Evolutionary conservation across 441 rosid species (phyloP), one percentile per base, ranked within the genome.

Genomic region (Corymbia calophylla): DNA sequence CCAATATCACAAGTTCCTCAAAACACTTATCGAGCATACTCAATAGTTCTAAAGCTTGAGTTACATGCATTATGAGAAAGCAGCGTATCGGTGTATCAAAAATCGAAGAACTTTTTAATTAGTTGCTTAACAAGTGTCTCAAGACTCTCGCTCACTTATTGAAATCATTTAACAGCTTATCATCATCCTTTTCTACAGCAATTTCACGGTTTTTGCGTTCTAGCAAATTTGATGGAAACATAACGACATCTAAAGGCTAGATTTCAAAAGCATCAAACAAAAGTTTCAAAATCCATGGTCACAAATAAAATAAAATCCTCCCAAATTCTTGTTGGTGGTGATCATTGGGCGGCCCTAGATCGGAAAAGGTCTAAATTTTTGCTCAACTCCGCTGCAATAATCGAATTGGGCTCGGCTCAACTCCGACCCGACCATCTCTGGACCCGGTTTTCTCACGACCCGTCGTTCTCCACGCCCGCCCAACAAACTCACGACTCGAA

Each of bases 261-360:
- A 70, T 70, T 35, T 39, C 23, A 35, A 21, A 70, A 39, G 13
- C 81, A 35, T 23, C 48, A 3, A 7, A 21, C 49, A 73, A 6
- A 27, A 12, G 84, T 44, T 77, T 77, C 17, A 13, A 44, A 39
- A 23, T 73, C 49, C 51, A 12, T 21, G 60, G 23, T 55, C 48
- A 10, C 49, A 3, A 6, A 0, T 19, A 19, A 35, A 32, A 35
- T 2, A 35, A 70, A 32, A 35, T 32, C 80, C 80, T 68, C 44
- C 4, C 25, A 2, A 32, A 7, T 21, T 5, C 3, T 68, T 4
- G 13, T 4, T 2, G 9, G 47, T 9, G 7, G 47, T 3, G 23
- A 68, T 68, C 48, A n/a, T n/a, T n/a, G n/a, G n/a, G n/a, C n/a
- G n/a, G n/a, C n/a, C n/a, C n/a, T n/a, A n/a, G n/a, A 3, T 9